A percentile compares a stretch with the other conserved stretches of the same genome.
These are phyloP conservation scores for Syzygium oleosum DNA, from an alignment of 345 rosid species.

Conservation along the genomic window DNA sequence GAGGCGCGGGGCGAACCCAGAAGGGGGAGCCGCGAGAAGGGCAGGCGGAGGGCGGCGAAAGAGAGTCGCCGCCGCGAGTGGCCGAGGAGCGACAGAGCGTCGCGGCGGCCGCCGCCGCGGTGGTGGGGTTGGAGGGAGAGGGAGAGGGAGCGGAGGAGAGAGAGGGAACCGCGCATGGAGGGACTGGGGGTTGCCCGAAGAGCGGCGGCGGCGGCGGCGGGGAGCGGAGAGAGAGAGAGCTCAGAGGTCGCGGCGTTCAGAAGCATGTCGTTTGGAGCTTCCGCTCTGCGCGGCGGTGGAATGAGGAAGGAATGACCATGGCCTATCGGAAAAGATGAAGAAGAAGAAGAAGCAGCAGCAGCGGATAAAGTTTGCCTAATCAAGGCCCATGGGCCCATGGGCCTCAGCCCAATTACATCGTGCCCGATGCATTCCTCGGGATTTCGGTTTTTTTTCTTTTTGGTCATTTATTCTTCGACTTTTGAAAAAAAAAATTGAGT, in stretches of 20 bases:
- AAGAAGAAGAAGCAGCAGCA: neutral
- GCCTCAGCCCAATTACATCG: neutral
- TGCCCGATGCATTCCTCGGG: accelerated
- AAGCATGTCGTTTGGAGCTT: neutral
- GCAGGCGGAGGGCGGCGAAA: neutral
- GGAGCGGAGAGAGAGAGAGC: neutral
- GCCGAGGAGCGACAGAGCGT: neutral
- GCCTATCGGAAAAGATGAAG: neutral
- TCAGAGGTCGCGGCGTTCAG: neutral
- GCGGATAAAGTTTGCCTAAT: neutral
- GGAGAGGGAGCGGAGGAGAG: conserved; percentile 17
- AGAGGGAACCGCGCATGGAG: conserved; percentile 20
- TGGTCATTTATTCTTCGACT: too few relatives aligned
- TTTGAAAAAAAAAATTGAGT: neutral
- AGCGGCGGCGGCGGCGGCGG: neutral
- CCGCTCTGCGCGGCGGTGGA: neutral
- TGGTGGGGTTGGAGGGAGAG: conserved; percentile 13
- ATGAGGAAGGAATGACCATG: neutral
- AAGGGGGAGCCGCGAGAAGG: neutral
- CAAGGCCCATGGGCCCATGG: neutral
- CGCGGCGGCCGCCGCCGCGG: neutral
- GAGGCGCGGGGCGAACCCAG: neutral
- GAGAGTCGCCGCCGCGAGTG: neutral
- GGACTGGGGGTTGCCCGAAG: neutral
- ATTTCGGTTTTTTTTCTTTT: neutral